Evolutionary conservation across 345 rosid species (phyloP).

Genomic region (Rubroshorea leprosula): DNA sequence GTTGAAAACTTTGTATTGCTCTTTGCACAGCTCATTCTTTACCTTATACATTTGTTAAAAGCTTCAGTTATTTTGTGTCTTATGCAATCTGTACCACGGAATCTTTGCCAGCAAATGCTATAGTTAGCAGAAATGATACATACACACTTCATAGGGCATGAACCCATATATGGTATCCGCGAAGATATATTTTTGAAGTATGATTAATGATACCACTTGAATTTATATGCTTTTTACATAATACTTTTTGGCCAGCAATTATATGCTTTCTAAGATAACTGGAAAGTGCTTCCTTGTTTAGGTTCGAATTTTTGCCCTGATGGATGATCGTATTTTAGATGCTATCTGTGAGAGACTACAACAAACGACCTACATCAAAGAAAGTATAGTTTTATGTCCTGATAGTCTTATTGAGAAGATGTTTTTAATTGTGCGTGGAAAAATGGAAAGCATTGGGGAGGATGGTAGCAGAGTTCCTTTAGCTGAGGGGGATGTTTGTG

Average conservation of each 20-base stretch:
- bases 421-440: constrained; percentile 85
- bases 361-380: constrained; percentile 61
- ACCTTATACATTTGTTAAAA: too few species aligned
- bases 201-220: too few species aligned
- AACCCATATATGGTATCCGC: too few species aligned
- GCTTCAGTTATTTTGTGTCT: too few species aligned
- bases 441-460: constrained; percentile 61
- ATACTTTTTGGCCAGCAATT: not conserved
- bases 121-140: too few species aligned
- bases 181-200: too few species aligned
- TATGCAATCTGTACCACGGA: too few species aligned
- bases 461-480: constrained; percentile 38
- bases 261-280: not conserved
- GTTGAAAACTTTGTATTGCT: too few species aligned
- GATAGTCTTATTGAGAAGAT: constrained; percentile 69
- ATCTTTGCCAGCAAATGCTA: too few species aligned
- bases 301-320: constrained; percentile 66
- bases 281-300: constrained; percentile 17
- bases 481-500: constrained; percentile 71
- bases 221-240: too few species aligned
- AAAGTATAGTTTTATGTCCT: constrained; percentile 48
- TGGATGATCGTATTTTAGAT: constrained; percentile 72
- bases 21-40: too few species aligned
- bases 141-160: too few species aligned
- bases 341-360: constrained; percentile 66